Conservation (phyloP, 140 eudicot species). For the Flaveria floridana region DNA sequence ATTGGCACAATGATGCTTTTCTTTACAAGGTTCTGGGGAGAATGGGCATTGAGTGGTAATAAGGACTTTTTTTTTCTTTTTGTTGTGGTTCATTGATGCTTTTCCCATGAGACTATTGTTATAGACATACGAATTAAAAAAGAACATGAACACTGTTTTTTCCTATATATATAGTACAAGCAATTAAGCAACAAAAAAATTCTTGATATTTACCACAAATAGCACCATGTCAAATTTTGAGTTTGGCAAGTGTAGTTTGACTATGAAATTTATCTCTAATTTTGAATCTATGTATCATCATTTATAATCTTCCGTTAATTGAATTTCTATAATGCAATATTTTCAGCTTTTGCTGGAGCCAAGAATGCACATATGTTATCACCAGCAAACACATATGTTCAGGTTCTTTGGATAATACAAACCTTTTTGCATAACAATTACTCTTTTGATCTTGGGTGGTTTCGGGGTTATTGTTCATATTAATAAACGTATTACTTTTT, state of each 20-base stretch:
- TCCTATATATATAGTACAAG: constrained; percentile 14
- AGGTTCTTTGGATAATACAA: constrained; percentile 47
- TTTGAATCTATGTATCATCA: constrained; percentile 15
- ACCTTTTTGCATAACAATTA: constrained; percentile 25
- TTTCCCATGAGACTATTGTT: not conserved
- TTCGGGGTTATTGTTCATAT: constrained; percentile 11
- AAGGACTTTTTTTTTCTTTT: not conserved
- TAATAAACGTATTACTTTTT: constrained; percentile 9
- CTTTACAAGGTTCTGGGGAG: constrained; percentile 70
- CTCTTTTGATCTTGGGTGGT: constrained; percentile 1
- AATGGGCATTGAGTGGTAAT: constrained; percentile 79
- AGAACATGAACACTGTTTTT: not conserved
- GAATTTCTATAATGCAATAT: constrained; percentile 21
- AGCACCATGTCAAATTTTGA: constrained; percentile 12
- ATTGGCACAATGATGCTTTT: not conserved
- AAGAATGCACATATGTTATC: constrained; percentile 61
- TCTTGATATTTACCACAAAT: constrained; percentile 11
- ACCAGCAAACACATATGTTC: constrained; percentile 87
- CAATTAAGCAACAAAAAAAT: not conserved
- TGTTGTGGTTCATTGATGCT: not conserved
- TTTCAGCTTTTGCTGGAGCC: constrained; percentile 89
- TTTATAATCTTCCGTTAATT: constrained; percentile 20
- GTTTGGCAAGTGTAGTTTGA: not conserved
- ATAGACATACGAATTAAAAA: not conserved
- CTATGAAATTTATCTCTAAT: constrained; percentile 2